Evolutionary conservation across 2,329 filamentous ascomycete genomes (phyloP), one percentile per base, ranked within the genome.

Genomic region (Paecilomyces variotii): DNA sequence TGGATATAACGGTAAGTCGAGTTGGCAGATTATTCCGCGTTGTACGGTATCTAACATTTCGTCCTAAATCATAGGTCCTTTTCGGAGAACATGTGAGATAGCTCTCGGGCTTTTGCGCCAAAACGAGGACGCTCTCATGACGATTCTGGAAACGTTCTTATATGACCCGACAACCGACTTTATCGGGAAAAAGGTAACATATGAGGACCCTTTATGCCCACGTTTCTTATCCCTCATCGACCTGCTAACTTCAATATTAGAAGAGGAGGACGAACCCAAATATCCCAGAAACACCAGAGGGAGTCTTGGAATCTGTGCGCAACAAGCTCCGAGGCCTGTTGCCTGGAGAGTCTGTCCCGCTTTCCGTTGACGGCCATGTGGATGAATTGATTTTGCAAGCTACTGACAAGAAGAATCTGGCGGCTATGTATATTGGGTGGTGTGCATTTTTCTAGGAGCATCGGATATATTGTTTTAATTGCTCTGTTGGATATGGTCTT

Each of bases 341-440:
- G 66, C 85, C 87, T 3, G 87, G 90, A 1, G 93, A 99, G 78
- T 93, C 87, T 63, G 94, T 99, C 57, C 93, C 94, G 51, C 78
- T 99, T 62, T 91, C 91, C 28, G 91, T 97, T 1, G 94, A 97
- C 74, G 94, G 95, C 0, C 94, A 99, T 78, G 94, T 97, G n/a
- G 90, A 97, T 72, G 91, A 95, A 74, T 75, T 99, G 73, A 94
- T 99, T 65, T 85, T 88, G 70, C 87, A 93, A 77, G 94, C 95
- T 34, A 89, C 88, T 25, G 86, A 91, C 73, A 84, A 87, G 58
- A 83, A 78, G 69, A 95, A 94, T 72, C 74, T 99, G 74, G 85
- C 90, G 19, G 85, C 86, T 45, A 99, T 99, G 95, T 99, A 97
- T 75, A 96, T 97, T 75, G 94, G 94, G 24, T 97, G 93, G 93